Percentiles rank a stretch among this genome's conserved stretches.
Conservation (phyloP, 352 stramenopile species). For the Globisporangium recalcitrans region DNA sequence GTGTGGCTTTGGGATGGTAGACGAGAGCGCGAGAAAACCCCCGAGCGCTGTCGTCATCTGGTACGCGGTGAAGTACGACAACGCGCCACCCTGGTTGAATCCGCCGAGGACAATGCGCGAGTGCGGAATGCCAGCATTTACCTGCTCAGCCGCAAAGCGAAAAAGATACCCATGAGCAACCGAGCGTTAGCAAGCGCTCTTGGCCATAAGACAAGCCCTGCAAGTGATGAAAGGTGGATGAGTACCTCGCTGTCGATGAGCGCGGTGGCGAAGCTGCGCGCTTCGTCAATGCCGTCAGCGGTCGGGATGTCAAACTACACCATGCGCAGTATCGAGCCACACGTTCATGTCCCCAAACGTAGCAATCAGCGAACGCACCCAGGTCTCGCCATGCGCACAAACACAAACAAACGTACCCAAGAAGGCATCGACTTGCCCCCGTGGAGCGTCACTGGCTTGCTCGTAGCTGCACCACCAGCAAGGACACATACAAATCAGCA, state of each 20-base stretch:
- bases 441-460: conserved; percentile 92
- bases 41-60: conserved; percentile 19
- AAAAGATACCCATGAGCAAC: background rate
- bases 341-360: background rate
- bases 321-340: background rate
- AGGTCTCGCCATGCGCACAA: background rate
- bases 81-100: conserved; percentile 82
- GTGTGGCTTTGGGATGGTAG: conserved; percentile 65
- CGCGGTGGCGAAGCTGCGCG: conserved; percentile 48
- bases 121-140: conserved; percentile 66
- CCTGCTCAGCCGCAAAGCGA: conserved; percentile 14
- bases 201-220: no score
- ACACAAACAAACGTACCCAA: conserved; percentile 53
- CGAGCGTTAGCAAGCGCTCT: background rate
- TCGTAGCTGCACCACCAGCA: conserved; percentile 39
- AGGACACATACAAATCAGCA: background rate
- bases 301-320: conserved; percentile 91
- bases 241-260: conserved; percentile 81
- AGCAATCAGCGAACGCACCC: background rate
- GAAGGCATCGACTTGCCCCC: conserved; percentile 91
- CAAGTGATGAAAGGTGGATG: no score
- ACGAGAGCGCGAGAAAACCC: conserved; percentile 48
- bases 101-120: conserved; percentile 91
- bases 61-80: conserved; percentile 42
- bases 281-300: conserved; percentile 82